Percentiles rank a stretch among this genome's conserved stretches.
phyloP scores from a whole-genome alignment of 306 rosid genomes.

The Quillaja saponaria region DNA sequence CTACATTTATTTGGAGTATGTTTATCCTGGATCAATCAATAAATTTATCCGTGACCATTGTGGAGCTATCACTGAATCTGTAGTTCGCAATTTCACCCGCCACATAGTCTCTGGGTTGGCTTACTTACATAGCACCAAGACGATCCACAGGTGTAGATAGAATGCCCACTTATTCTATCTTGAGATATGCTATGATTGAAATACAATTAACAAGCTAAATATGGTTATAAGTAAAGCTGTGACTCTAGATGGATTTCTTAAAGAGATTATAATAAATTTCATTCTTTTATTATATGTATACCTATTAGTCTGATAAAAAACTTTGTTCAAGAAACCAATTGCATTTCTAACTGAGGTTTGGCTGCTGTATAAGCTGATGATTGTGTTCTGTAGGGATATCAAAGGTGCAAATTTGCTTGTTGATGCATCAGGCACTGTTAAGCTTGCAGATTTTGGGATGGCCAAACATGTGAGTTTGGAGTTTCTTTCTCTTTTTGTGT shows the following conservation, averaged over 20 bases:
- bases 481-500: slow-evolving; percentile 19
- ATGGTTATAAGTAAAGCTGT: slow-evolving; percentile 2
- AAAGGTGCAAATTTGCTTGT: slow-evolving; percentile 97
- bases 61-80: slow-evolving; percentile 78
- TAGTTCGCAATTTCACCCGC: slow-evolving; percentile 79
- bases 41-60: slow-evolving; percentile 71
- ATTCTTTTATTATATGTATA: not conserved
- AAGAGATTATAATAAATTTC: slow-evolving; percentile 10
- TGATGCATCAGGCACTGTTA: slow-evolving; percentile 74
- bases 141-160: slow-evolving; percentile 75
- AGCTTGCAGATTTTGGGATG: slow-evolving; percentile 98
- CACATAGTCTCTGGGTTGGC: slow-evolving; percentile 86
- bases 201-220: slow-evolving; percentile 17
- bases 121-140: slow-evolving; percentile 68
- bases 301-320: slow-evolving; percentile 8
- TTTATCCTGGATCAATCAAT: slow-evolving; percentile 80
- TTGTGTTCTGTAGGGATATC: slow-evolving; percentile 68
- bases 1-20: slow-evolving; percentile 88
- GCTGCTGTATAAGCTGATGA: slow-evolving; percentile 20
- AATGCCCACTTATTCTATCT: slow-evolving; percentile 11
- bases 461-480: slow-evolving; percentile 78
- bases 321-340: slow-evolving; percentile 1
- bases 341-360: slow-evolving; percentile 16
- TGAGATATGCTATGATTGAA: slow-evolving; percentile 15
- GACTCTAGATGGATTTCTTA: not conserved